Evolutionary conservation across 441 rosid species (phyloP).

Genomic region (Iberis amara): DNA sequence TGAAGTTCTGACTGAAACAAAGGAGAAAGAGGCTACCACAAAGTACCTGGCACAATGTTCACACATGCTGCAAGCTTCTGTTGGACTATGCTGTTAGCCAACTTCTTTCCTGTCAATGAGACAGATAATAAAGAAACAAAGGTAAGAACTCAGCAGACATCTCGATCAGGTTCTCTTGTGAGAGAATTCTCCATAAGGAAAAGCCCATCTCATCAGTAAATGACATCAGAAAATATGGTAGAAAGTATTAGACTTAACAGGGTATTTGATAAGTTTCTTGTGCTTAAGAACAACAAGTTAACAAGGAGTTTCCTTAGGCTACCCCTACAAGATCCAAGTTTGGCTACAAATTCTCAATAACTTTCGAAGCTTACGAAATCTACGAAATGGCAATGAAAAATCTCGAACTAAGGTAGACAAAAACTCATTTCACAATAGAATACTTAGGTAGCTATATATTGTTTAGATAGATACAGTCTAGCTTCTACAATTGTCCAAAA

Average conservation of each 20-base stretch:
- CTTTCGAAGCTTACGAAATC: background rate
- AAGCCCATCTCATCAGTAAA: background rate
- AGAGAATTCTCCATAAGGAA: background rate
- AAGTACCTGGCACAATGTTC: conserved; percentile 63
- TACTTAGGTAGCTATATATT: too few relatives aligned
- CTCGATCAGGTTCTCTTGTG: background rate
- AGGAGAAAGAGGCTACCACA: background rate
- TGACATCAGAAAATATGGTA: background rate
- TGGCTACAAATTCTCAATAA: background rate
- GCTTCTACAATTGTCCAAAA: too few relatives aligned
- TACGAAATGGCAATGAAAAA: background rate
- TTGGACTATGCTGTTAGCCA: conserved; percentile 65
- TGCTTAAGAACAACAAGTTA: background rate
- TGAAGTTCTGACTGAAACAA: background rate
- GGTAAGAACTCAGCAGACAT: background rate
- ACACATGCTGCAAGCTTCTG: conserved; percentile 86
- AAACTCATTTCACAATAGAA: background rate
- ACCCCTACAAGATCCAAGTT: background rate
- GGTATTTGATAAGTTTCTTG: background rate
- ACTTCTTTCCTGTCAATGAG: conserved; percentile 53
- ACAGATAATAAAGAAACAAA: background rate
- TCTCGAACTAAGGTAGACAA: background rate
- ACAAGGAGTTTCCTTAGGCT: background rate
- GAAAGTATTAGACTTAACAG: background rate
- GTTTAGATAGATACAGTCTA: too few relatives aligned